phyloP scores from a whole-genome alignment of 371 early-diverging fungal species.

The Dichotomocladium elegans region DNA sequence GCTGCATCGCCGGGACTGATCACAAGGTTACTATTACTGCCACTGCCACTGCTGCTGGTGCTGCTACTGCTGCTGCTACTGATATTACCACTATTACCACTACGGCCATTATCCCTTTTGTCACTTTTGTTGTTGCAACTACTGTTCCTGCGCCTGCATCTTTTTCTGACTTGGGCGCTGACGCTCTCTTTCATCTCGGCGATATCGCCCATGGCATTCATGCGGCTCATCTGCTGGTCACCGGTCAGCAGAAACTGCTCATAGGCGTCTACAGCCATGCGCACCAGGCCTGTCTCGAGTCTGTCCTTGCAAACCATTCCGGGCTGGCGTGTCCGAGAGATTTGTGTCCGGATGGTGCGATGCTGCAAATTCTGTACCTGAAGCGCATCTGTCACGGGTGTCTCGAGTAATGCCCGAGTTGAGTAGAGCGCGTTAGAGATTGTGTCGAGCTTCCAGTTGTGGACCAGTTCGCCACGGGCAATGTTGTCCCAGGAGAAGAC shows the following conservation, averaged over 20 bases:
- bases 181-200: no score
- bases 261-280: slow-evolving; percentile 38
- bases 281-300: slow-evolving; percentile 31
- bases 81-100: no score
- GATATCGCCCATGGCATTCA: no score
- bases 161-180: no score
- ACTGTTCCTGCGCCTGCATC: no score
- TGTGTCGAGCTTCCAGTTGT: slow-evolving; percentile 38
- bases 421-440: slow-evolving; percentile 38
- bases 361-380: slow-evolving; percentile 7
- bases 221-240: not conserved
- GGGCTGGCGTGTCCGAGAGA: slow-evolving; percentile 20
- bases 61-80: not conserved
- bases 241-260: slow-evolving; percentile 23
- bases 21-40: not conserved
- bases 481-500: slow-evolving; percentile 28
- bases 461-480: slow-evolving; percentile 33
- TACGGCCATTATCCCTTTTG: not conserved
- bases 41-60: not conserved
- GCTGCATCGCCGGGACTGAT: not conserved
- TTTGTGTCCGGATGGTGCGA: slow-evolving; percentile 38
- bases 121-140: not conserved
- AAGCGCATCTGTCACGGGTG: slow-evolving; percentile 9
- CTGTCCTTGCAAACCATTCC: slow-evolving; percentile 41
- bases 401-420: slow-evolving; percentile 36